These are phyloP conservation scores for Cylindrotheca fusiformis DNA, from an alignment of 108 stramenopile genomes.

Conservation along the genomic window DNA sequence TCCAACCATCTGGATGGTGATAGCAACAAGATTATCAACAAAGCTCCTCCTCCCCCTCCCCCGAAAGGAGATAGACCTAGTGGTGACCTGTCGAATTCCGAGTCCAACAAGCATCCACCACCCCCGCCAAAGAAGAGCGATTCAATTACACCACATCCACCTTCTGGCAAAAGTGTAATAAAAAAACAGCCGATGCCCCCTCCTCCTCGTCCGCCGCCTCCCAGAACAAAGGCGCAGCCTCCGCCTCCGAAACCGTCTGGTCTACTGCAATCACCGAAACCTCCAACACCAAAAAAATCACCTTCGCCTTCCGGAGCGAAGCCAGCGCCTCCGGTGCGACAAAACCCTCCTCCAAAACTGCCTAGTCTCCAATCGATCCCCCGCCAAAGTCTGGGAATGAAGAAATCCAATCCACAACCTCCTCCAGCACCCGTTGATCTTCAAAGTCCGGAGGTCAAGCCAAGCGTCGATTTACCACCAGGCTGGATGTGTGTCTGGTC, in stretches of 20 bases:
- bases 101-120: neutral
- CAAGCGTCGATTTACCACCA: slow-evolving; percentile 59
- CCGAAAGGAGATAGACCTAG: no score
- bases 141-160: slow-evolving; percentile 15
- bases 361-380: slow-evolving; percentile 6
- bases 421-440: slow-evolving; percentile 29
- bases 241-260: slow-evolving; percentile 12
- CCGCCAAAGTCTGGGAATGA: neutral
- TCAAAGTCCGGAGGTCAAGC: slow-evolving; percentile 58
- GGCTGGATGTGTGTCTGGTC: slow-evolving; percentile 82
- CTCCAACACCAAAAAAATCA: slow-evolving; percentile 11
- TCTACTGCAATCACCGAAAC: slow-evolving; percentile 4
- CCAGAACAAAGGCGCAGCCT: slow-evolving; percentile 19
- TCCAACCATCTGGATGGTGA: neutral
- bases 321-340: slow-evolving; percentile 3
- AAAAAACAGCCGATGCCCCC: slow-evolving; percentile 13
- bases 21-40: neutral
- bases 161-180: slow-evolving; percentile 19
- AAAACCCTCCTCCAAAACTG: neutral
- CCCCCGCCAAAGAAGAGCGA: slow-evolving; percentile 15
- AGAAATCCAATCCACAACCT: slow-evolving; percentile 3
- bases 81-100: no score
- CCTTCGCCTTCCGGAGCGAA: slow-evolving; percentile 12
- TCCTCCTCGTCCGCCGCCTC: slow-evolving; percentile 29
- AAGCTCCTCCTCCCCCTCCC: slow-evolving; percentile 1